A percentile compares a stretch with the other conserved stretches of the same genome.
These are phyloP conservation scores for Linum usitatissimum DNA, from an alignment of 345 rosid species.

Conservation along the genomic window DNA sequence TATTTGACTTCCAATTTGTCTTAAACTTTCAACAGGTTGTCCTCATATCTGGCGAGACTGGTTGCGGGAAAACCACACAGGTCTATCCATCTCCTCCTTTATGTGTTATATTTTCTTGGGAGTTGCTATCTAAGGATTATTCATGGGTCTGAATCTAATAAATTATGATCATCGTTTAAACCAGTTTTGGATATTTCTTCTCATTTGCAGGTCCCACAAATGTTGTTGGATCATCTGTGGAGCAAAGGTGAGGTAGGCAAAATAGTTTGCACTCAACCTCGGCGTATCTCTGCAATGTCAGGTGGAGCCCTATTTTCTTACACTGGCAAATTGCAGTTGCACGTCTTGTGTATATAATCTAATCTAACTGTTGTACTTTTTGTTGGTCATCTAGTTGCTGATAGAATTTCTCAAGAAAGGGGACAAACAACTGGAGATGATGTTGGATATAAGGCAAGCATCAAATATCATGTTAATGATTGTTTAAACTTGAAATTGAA, in stretches of 20 bases:
- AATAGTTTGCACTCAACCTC: constrained; percentile 93
- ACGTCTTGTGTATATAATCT: constrained; percentile 13
- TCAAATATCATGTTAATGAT: too few relatives aligned
- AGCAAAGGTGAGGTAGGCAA: constrained; percentile 60
- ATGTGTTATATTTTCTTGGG: background rate
- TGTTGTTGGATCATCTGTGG: constrained; percentile 74
- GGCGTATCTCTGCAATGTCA: constrained; percentile 91
- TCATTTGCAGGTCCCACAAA: constrained; percentile 64
- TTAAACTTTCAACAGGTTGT: constrained; percentile 35
- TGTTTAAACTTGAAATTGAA: too few relatives aligned
- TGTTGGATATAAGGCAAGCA: constrained; percentile 81
- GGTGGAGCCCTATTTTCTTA: constrained; percentile 30
- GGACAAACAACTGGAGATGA: constrained; percentile 69
- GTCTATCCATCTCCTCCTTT: constrained; percentile 26
- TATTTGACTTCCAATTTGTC: constrained; percentile 1
- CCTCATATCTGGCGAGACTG: constrained; percentile 77
- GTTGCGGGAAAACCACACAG: constrained; percentile 89
- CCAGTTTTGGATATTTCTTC: background rate
- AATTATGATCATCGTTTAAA: background rate
- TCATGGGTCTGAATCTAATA: background rate
- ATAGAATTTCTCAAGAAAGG: constrained; percentile 79
- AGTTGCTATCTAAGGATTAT: background rate
- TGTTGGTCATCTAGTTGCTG: constrained; percentile 53
- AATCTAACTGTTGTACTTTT: constrained; percentile 14
- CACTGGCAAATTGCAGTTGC: constrained; percentile 5